Evolutionary conservation across 129 eudicot species (phyloP).

Genomic region (Lactuca sativa): DNA sequence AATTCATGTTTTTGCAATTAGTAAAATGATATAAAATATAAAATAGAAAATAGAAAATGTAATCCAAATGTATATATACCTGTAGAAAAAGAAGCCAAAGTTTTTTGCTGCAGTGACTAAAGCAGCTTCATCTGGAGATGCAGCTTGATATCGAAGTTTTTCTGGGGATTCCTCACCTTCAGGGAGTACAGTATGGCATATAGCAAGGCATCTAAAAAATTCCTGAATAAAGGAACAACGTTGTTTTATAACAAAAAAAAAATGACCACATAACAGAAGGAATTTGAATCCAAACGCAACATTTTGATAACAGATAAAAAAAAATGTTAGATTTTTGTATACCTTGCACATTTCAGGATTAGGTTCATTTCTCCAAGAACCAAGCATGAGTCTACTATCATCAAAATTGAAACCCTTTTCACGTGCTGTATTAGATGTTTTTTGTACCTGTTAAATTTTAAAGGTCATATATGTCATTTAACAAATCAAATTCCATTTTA

Average conservation of each 20-base stretch:
- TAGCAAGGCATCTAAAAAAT: conserved; percentile 99
- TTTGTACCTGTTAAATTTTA: conserved; percentile 45
- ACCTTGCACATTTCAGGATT: conserved; percentile 94
- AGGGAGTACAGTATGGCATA: conserved; percentile 99
- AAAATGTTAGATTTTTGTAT: conserved; percentile 11
- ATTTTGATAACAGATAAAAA: conserved; percentile 4
- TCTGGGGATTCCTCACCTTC: conserved; percentile 99
- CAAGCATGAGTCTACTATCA: conserved; percentile 87
- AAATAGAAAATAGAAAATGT: background rate
- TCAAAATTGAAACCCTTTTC: conserved; percentile 98
- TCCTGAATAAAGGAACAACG: conserved; percentile 54
- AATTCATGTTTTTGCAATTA: conserved; percentile 24
- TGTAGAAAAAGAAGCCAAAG: conserved; percentile 98
- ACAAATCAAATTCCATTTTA: conserved; percentile 13
- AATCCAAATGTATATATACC: conserved; percentile 37
- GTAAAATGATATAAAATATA: background rate
- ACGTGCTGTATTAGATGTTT: conserved; percentile 53
- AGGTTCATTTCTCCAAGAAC: conserved; percentile 99
- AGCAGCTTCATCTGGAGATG: conserved; percentile 99
- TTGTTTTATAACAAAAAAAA: background rate
- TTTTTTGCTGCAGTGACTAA: conserved; percentile 93
- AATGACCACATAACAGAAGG: conserved; percentile 7
- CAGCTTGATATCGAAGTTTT: conserved; percentile 91
- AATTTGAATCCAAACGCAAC: too few relatives aligned
- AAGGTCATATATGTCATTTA: conserved; percentile 8